Evolutionary conservation across 345 rosid genomes (phyloP), one percentile per base, ranked within the genome.

Genomic region (Rhodamnia rubescens): DNA sequence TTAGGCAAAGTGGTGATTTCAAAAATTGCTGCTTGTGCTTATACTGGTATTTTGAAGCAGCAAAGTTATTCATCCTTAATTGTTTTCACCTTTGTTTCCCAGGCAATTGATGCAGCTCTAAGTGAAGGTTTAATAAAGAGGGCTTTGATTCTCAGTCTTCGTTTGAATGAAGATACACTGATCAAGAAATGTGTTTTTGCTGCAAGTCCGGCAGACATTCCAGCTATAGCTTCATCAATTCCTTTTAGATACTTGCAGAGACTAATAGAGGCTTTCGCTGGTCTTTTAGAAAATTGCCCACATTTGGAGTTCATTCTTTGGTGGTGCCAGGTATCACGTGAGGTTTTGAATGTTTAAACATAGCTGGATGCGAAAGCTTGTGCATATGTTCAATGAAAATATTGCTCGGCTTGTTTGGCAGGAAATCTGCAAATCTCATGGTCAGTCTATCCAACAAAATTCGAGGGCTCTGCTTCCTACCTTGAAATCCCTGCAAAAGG

Each of bases 371-470:
- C 7, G 1, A 69, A 36, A 36, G 47, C 26, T 29, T 82, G 8
- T 21, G 54, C 53, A 24, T 53, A 69, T 18, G 36, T 44, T 86
- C 47, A 44, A 55, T 29, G 18, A 59, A 10, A 26, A 55, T 32
- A 24, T 9, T 24, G 18, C 26, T 49, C 26, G 22, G 58, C 44
- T n/a, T 84, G 36, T 51, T 55, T 82, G 49, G 87, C 93, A 96
- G 99, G 99, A 95, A 91, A 85, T 96, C 24, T 96, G 98, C 91
- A 94, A 92, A 89, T 91, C 88, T 84, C 99, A 96, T n/a, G 98
- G 98, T 52, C 95, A 87, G 88, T 88, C 91, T 27, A 95, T 97
- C 81, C 96, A 95, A 82, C 96, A 95, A 87, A 95, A 93, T 86
- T 95, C 94, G 75, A 93, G 98, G 87, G 90, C 87, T 81, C 90